Evolutionary conservation across 495 filamentous ascomycete species (phyloP), one percentile per base, ranked within the genome.

Genomic region (Bathelium albidoporum): DNA sequence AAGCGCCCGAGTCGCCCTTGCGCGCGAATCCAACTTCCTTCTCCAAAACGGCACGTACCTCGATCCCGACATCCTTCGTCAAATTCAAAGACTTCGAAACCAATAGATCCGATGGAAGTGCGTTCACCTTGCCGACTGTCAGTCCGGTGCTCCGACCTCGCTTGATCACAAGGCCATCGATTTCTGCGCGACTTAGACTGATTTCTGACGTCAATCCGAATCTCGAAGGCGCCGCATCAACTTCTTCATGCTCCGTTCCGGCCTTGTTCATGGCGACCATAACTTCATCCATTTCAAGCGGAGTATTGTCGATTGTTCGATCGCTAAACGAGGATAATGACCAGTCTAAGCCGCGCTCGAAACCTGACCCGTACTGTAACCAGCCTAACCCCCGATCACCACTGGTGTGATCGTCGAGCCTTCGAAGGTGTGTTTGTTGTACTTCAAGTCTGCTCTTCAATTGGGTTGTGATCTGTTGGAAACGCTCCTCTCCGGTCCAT

Each of bases 381-480:
- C 44, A 49, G 44, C 44, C 44, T 49, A 22, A 20, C 44, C 44
- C 44, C 20, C 20, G 20, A 49, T 49, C 18, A 20, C 18, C 44
- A 22, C 18, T 49, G 9, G 44, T 49, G 44, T 49, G 44, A 18
- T 49, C 44, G 44, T 49, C 20, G 44, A 49, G 44, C 44, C 20
- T 49, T 49, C 20, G 44, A 49, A 49, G 44, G 44, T 20, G 44
- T 49, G 44, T 49, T 18, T 49, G 44, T 49, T 49, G 44, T 49
- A 10, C 20, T 49, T 49, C 44, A 49, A 49, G 44, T 49, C 20
- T 7, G 4, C 20, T 20, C 44, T 49, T 22, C 44, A 49, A 49
- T 10, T 49, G 12, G 44, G 18, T 22, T 22, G 18, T 18, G 18
- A 49, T 49, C 20, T 20, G 44, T 10, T 18, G 5, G 20, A 49